Percentiles rank a stretch among this genome's conserved stretches.
Evolutionary conservation across 345 rosid genomes (phyloP).

Genomic region (Turritis glabra): DNA sequence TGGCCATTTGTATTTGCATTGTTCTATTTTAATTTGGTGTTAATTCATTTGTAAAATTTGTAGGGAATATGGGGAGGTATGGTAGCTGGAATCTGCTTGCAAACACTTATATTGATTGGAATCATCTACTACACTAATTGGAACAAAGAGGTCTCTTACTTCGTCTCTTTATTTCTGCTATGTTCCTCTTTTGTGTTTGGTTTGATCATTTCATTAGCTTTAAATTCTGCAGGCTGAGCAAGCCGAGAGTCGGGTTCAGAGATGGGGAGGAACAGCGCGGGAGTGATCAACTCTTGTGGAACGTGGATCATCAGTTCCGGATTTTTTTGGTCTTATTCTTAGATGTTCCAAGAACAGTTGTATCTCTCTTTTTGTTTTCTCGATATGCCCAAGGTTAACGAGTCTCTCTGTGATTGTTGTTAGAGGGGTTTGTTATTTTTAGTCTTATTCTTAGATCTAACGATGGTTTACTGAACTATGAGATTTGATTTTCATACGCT

Average conservation of each 20-base stretch:
- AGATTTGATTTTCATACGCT: neutral
- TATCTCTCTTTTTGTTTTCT: neutral
- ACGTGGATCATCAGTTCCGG: neutral
- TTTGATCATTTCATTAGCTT: neutral
- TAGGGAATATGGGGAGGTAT: slow-evolving; percentile 99
- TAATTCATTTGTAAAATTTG: slow-evolving; percentile 17
- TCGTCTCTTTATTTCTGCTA: neutral
- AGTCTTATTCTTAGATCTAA: neutral
- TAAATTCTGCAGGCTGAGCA: slow-evolving; percentile 57
- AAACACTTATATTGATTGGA: slow-evolving; percentile 63
- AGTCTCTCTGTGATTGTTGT: neutral
- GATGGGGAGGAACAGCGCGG: slow-evolving; percentile 72
- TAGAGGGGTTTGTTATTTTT: slow-evolving; percentile 3
- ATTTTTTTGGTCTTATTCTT: neutral
- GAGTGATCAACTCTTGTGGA: slow-evolving; percentile 27
- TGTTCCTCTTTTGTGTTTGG: neutral
- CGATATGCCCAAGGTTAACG: neutral
- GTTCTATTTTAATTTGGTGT: neutral
- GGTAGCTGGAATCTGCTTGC: slow-evolving; percentile 80
- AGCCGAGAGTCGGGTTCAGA: slow-evolving; percentile 70
- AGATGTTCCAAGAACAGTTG: neutral
- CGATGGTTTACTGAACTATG: neutral
- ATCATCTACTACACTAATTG: slow-evolving; percentile 73
- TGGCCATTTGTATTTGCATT: neutral
- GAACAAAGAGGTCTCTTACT: slow-evolving; percentile 63